Base-by-base conservation (phyloP, 164 flowering plant species). In the Houttuynia cordata region DNA sequence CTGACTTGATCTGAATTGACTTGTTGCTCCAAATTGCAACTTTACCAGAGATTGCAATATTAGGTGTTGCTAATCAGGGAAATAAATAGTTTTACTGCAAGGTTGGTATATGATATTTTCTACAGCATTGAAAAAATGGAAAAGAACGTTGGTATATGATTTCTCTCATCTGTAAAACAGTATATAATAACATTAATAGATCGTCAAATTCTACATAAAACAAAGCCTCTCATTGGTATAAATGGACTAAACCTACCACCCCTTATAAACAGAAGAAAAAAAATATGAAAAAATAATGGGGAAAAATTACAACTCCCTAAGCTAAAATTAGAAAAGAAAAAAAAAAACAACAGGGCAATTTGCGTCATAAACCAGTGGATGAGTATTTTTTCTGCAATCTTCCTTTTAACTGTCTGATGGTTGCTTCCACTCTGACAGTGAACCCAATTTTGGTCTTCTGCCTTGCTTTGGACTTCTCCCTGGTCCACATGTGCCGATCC, bases 371-470 rank as follows among this genome's bases (percentile, higher is more conserved):
- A 42, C 74, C 57, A 8, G 76, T 7, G 24, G 75, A 20, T 1
- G 81, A 62, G 24, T 74, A 68, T 71, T 80, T 91, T 71, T 81
- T 91, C 0, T 86, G 82, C 66, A 90, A 75, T 67, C 66, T 87
- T 66, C 76, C 87, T 70, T 65, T 85, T 68, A 93, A 70, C 24
- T 77, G 86, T 65, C 96, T 81, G 68, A 94, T 94, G 65, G 85
- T 91, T 1, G 96, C 97, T 19, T 94, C 99, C 0, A 94, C 99
- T 40, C 97, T 77, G 1, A 91, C 97, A 1, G 97, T 74, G 79
- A 94, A 88, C 53, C 99, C 99, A 20, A 94, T 94, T 81, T 90
- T 91, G 25, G 99, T 93, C 58, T 79, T 76, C 61, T 86, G 83
- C 64, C 96, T 79, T 3, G 99, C 97, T 64, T 88, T 93, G 0